Evolutionary conservation across 2,329 filamentous ascomycete genomes (phyloP), one percentile per base, ranked within the genome.

Genomic region (Neocucurbitaria cava): DNA sequence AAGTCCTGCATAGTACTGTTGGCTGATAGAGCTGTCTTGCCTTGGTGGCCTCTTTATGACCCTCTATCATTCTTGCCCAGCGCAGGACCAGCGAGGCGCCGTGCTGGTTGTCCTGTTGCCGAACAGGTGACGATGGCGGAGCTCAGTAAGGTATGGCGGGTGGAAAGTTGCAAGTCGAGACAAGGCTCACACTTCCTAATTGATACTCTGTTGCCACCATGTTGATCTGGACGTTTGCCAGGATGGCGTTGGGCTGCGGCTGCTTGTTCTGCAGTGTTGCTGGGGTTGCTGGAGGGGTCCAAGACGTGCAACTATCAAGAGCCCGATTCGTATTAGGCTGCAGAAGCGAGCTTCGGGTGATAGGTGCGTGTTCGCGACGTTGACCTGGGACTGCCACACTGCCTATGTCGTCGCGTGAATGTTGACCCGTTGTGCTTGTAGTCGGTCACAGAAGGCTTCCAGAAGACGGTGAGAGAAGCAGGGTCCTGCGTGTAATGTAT

Each of bases 241-340:
- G 49, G 51, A 49, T 52, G 62, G 55, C 49, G 62, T 56, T 57
- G 63, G 62, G 62, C 59, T 65, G 69, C 50, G 59, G 59, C 60
- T 52, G 56, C 56, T 50, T 66, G 66, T 62, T 57, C 55, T 60
- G 54, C 47, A 54, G 56, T 64, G 52, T 55, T 57, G 52, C 59
- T 64, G 54, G 53, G 58, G 50, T 56, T 46, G 48, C 55, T 56
- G 62, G 70, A 71, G 68, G 70, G 70, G 69, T 49, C 64, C 59
- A 60, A 58, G 58, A 51, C 42, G 58, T 62, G 56, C 58, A 69
- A 69, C 67, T 73, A 74, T 72, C 70, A 72, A 66, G 49, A 52
- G 64, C 71, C 69, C 54, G 62, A 72, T 73, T 67, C 17, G 70
- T 64, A 20, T 59, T 73, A 73, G 69, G 47, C 52, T 59, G 61